A percentile compares a stretch with the other conserved stretches of the same genome.
Conservation (phyloP, 768 basidiomycete genomes). For the Boletus rex-veris region DNA sequence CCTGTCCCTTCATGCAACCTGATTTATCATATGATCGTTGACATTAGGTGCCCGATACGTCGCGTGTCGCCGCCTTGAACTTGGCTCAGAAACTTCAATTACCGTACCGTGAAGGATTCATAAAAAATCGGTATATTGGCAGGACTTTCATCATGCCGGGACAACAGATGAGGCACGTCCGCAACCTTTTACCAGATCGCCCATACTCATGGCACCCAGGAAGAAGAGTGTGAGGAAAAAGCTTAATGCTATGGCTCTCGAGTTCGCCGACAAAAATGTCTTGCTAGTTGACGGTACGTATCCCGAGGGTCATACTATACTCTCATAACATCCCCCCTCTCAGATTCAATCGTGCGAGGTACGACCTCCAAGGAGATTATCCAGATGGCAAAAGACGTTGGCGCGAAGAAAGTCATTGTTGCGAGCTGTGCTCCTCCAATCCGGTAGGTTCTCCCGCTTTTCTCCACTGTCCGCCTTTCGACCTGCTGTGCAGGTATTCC, state of each 20-base stretch:
- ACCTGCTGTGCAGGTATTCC: slow-evolving; percentile 51
- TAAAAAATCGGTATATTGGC: slow-evolving; percentile 98
- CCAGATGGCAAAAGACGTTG: slow-evolving; percentile 99
- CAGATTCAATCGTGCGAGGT: slow-evolving; percentile 97
- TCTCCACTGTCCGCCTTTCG: background rate
- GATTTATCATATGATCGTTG: background rate
- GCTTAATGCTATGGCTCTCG: slow-evolving; percentile 97
- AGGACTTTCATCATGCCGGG: slow-evolving; percentile 99
- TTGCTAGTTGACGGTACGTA: slow-evolving; percentile 88
- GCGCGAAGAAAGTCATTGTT: slow-evolving; percentile 92
- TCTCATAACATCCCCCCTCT: background rate
- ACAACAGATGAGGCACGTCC: slow-evolving; percentile 78
- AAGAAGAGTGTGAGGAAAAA: slow-evolving; percentile 93
- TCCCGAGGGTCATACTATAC: background rate
- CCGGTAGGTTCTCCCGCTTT: slow-evolving; percentile 44
- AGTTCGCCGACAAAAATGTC: slow-evolving; percentile 89
- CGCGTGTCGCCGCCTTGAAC: slow-evolving; percentile 92
- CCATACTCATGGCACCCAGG: slow-evolving; percentile 37
- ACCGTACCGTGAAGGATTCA: slow-evolving; percentile 96
- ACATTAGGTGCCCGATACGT: slow-evolving; percentile 87
- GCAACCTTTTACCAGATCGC: background rate
- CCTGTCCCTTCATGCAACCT: background rate
- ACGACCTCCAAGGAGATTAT: slow-evolving; percentile 99
- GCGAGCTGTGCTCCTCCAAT: slow-evolving; percentile 98
- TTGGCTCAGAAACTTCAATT: slow-evolving; percentile 84